These are phyloP conservation scores for Domatiomyces catenatus DNA, from an alignment of 2,329 filamentous ascomycete genomes.

Conservation along the genomic window DNA sequence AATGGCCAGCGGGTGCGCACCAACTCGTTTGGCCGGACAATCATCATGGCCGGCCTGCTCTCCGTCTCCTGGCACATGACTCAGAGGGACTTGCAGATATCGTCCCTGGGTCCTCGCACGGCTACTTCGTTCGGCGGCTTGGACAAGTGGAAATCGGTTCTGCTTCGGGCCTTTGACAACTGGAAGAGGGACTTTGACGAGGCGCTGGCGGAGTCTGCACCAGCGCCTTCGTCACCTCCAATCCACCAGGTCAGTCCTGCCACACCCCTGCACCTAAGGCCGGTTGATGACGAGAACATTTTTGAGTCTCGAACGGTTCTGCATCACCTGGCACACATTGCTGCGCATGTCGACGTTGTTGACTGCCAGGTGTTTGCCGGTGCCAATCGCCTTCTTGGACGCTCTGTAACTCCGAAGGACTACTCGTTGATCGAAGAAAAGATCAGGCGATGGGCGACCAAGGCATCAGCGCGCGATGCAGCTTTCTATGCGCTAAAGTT, in stretches of 20 bases:
- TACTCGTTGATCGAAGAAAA: conserved; percentile 62
- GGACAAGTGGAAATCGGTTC: conserved; percentile 75
- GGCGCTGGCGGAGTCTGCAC: conserved; percentile 46
- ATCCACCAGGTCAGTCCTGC: conserved; percentile 1
- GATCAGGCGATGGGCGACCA: conserved; percentile 75
- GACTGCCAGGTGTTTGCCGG: conserved; percentile 93
- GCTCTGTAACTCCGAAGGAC: conserved; percentile 69
- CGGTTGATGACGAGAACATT: conserved; percentile 49
- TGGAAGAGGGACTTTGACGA: conserved; percentile 91
- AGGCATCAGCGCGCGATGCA: conserved; percentile 74
- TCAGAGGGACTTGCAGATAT: conserved; percentile 83
- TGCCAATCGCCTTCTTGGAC: conserved; percentile 67
- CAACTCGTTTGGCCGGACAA: conserved; percentile 82
- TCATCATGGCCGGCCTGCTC: conserved; percentile 83
- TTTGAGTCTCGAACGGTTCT: conserved; percentile 81
- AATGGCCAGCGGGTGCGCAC: conserved; percentile 75
- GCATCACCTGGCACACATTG: conserved; percentile 91
- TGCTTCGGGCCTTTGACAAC: conserved; percentile 78
- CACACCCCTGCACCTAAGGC: conserved; percentile 19
- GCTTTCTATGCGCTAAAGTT: conserved; percentile 87
- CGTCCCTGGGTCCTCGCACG: conserved; percentile 54
- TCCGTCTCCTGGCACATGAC: conserved; percentile 98
- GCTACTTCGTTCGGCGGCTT: conserved; percentile 66
- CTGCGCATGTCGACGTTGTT: conserved; percentile 93
- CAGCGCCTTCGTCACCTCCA: conserved; percentile 20